Evolutionary conservation across 139 green algal genomes (phyloP).

Genomic region (Parachlorella kessleri): DNA sequence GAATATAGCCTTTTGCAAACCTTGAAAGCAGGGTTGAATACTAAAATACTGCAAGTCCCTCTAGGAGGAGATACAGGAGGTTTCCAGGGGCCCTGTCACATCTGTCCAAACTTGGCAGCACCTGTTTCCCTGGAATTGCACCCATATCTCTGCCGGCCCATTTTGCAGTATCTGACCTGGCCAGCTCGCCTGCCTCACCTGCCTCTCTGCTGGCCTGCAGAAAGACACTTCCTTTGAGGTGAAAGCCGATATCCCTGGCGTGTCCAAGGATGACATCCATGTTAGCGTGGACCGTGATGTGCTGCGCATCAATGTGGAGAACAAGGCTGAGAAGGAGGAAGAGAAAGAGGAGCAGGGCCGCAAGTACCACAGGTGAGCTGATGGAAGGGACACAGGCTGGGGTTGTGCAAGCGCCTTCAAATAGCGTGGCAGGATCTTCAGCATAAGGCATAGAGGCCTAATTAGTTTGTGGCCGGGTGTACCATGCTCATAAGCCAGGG

Average conservation of each 20-base stretch:
- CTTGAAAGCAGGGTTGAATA: too few species aligned
- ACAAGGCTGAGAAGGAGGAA: constrained; percentile 32
- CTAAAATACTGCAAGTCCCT: too few species aligned
- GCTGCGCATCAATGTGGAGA: constrained; percentile 43
- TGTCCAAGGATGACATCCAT: constrained; percentile 21
- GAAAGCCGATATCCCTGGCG: constrained; percentile 43
- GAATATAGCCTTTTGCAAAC: too few species aligned
- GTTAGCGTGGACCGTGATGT: constrained; percentile 36
- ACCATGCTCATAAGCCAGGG: too few species aligned
- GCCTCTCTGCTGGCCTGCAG: constrained; percentile 14
- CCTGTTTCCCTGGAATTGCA: not conserved
- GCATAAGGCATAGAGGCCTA: too few species aligned
- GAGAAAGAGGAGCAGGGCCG: constrained; percentile 34
- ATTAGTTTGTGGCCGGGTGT: too few species aligned
- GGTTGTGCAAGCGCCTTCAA: too few species aligned
- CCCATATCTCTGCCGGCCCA: not conserved
- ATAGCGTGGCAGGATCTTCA: too few species aligned
- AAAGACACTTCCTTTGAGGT: constrained; percentile 33
- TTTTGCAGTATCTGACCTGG: not conserved
- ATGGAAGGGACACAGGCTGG: too few species aligned
- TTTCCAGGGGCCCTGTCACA: not conserved
- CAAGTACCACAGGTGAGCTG: not conserved
- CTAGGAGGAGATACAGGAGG: too few species aligned
- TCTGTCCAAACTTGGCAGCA: not conserved
- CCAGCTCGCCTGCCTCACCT: not conserved